Evolutionary conservation across 257 asterid genomes (phyloP).

Genomic region (Linaria vulgaris): DNA sequence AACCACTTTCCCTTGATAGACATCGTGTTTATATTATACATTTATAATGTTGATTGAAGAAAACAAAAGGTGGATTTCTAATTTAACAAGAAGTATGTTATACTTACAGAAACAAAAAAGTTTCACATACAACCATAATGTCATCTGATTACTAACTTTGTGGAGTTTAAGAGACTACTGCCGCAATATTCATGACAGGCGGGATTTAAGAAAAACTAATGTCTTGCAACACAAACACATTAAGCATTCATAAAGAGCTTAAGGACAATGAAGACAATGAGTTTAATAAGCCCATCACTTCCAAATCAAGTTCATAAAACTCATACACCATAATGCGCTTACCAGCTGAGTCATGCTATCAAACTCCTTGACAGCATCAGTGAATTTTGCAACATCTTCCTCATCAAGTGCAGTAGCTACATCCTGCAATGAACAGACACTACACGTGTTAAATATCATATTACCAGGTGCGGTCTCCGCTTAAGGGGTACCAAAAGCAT

Average conservation of each 20-base stretch:
- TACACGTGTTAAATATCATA: constrained; percentile 4
- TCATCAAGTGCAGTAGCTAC: constrained; percentile 86
- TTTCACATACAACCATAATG: not conserved
- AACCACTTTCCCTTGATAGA: not conserved
- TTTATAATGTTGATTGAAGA: not conserved
- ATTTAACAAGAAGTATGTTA: not conserved
- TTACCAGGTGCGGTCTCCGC: constrained; percentile 10
- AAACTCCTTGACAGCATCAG: constrained; percentile 92
- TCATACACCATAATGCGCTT: constrained; percentile 23
- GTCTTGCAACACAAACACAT: not conserved
- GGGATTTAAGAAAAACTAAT: too few species aligned
- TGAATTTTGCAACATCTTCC: constrained; percentile 91
- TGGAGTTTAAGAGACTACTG: not conserved
- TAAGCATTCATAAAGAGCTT: not conserved
- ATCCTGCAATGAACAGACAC: constrained; percentile 42
- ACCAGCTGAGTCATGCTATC: constrained; percentile 97
- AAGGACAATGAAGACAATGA: not conserved
- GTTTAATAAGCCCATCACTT: not conserved
- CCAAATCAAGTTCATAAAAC: constrained; percentile 4
- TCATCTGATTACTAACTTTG: not conserved
- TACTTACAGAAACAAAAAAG: not conserved
- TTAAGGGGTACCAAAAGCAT: not conserved
- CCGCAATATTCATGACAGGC: not conserved
- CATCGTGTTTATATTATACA: not conserved
- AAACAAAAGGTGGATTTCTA: not conserved